Base-by-base conservation (phyloP, 306 rosid genomes). In the Dalbergia oliveri region DNA sequence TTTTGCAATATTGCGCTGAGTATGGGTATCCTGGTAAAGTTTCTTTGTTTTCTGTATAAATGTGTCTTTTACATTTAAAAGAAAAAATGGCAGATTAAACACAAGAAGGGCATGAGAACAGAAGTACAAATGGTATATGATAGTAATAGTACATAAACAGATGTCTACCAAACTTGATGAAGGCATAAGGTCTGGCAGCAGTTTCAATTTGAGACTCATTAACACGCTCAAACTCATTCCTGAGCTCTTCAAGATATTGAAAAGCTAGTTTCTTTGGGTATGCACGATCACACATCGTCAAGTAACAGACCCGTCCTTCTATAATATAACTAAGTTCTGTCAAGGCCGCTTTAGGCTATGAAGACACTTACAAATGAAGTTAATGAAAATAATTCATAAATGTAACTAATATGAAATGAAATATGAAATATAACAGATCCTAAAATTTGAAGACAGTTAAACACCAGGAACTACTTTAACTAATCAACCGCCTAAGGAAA, bases 191-290 rank as follows among this genome's bases (percentile, higher is more conserved):
- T 86, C 99, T 90, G 64, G 99, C 99, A 69, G 98, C 99, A 61
- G 99, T 96, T 89, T 96, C 99, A 58, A 96, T 96, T 83, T 96
- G 99, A 75, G 93, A 74, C 49, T 93, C 97, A 74, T 96, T 93
- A 33, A 84, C 92, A 73, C 94, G 99, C 86, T 96, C 99, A 87
- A 96, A 96, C 81, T 96, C 99, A 56, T 93, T 93, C 84, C 90
- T 91, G 71, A 96, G 97, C 59, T 96, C 99, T 89, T 96, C 99
- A 82, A 96, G 97, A 88, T 96, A 96, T 84, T 96, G 99, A 85
- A 90, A 96, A 74, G 99, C 99, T 79, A 96, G 93, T 91, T 96
- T 96, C 92, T 96, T 96, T 47, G 99, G 99, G 83, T 96, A 96
- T 34, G 97, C 94, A 34, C 97, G 97, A 79, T 96, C 99, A 43